Conservation (phyloP, 768 basidiomycete genomes). For the Candolleomyces aberdarensis region DNA sequence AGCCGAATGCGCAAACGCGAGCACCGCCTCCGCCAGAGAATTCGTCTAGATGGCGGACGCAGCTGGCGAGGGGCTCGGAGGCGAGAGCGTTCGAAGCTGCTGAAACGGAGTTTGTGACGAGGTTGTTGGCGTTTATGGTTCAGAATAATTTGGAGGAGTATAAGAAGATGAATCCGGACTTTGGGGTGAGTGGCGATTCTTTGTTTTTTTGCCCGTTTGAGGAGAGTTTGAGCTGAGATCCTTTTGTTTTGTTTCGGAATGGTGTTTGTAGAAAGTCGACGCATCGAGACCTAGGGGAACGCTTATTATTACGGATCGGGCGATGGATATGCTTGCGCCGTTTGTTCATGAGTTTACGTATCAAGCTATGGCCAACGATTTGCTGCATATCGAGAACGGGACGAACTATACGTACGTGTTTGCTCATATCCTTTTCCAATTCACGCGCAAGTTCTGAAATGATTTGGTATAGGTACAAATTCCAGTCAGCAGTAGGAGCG, state of each 20-base stretch:
- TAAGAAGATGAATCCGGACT: conserved; percentile 81
- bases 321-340: conserved; percentile 90
- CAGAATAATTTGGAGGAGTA: conserved; percentile 84
- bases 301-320: conserved; percentile 91
- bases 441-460: neutral
- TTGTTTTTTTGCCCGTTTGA: neutral
- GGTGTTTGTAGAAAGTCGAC: conserved; percentile 47
- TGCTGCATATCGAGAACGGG: conserved; percentile 86
- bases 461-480: conserved; percentile 71
- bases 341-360: conserved; percentile 98
- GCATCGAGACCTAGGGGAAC: conserved; percentile 69
- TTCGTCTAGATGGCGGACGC: conserved; percentile 74
- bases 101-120: conserved; percentile 75
- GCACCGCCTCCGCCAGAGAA: conserved; percentile 63
- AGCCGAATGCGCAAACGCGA: conserved; percentile 60
- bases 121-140: conserved; percentile 81
- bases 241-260: neutral
- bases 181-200: conserved; percentile 59
- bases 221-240: neutral
- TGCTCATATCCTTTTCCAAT: conserved; percentile 9
- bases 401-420: conserved; percentile 77
- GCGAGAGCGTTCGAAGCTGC: conserved; percentile 67
- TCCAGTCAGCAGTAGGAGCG: conserved; percentile 82
- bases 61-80: conserved; percentile 69
- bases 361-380: conserved; percentile 97